Evolutionary conservation across 2,329 filamentous ascomycete species (phyloP).

Genomic region (Talaromyces sp.): DNA sequence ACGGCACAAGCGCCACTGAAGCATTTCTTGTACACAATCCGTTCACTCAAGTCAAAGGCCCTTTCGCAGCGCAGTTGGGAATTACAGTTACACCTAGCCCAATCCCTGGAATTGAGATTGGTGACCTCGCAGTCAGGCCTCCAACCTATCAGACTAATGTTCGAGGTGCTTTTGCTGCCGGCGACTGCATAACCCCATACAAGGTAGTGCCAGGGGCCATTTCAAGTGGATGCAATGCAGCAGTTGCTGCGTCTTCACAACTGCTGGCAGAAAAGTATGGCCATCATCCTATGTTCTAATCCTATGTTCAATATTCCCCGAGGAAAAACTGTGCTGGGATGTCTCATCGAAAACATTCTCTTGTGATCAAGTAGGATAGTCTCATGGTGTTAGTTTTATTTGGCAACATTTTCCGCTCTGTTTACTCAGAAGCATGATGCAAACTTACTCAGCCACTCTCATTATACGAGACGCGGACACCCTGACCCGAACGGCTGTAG

Average conservation of each 20-base stretch:
- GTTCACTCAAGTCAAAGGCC: slow-evolving; percentile 2
- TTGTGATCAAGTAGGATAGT: too few relatives aligned
- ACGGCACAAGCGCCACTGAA: slow-evolving; percentile 1
- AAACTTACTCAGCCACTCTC: too few relatives aligned
- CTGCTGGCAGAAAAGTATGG: slow-evolving; percentile 10
- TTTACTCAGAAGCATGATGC: too few relatives aligned
- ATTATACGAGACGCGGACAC: too few relatives aligned
- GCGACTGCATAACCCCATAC: slow-evolving; percentile 40
- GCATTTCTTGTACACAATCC: slow-evolving; percentile 3
- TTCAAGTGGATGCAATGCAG: slow-evolving; percentile 10
- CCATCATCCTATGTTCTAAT: neutral
- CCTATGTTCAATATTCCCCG: neutral
- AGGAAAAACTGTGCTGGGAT: too few relatives aligned
- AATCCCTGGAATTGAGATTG: slow-evolving; percentile 34
- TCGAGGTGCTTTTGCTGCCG: slow-evolving; percentile 51
- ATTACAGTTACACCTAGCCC: too few relatives aligned
- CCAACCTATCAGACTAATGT: slow-evolving; percentile 50
- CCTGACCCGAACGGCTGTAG: too few relatives aligned
- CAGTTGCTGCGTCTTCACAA: neutral
- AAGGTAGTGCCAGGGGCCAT: slow-evolving; percentile 13
- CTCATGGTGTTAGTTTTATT: too few relatives aligned
- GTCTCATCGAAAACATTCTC: too few relatives aligned
- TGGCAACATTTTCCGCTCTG: too few relatives aligned
- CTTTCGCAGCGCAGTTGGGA: neutral
- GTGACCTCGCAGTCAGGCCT: slow-evolving; percentile 39